phyloP scores from a whole-genome alignment of 2,329 filamentous ascomycete species.

The Cladosporium sp. region DNA sequence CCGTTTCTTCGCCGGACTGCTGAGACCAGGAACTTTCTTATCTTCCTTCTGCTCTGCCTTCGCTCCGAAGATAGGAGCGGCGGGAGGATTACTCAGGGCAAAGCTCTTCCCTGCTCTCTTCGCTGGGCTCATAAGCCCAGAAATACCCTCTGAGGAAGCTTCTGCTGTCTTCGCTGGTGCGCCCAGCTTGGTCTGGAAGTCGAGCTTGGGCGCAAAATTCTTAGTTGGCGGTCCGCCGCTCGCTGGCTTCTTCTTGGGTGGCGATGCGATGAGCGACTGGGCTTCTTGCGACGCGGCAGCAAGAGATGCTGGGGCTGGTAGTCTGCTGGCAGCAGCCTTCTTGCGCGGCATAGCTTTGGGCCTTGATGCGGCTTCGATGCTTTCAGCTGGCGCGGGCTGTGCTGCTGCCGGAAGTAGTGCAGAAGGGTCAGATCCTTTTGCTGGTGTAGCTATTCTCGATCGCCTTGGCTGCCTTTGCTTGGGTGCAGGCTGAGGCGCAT shows the following conservation, averaged over 20 bases:
- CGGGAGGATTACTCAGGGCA: neutral
- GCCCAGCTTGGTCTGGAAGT: constrained; percentile 15
- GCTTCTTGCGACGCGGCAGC: neutral
- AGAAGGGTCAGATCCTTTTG: constrained; percentile 18
- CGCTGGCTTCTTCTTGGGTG: constrained; percentile 24
- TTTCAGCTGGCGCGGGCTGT: neutral
- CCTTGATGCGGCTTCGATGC: neutral
- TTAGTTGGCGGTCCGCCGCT: neutral
- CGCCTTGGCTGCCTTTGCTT: constrained; percentile 18
- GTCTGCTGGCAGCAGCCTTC: constrained; percentile 13
- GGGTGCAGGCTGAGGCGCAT: neutral
- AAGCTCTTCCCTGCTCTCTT: constrained; percentile 6
- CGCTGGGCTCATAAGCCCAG: constrained; percentile 6
- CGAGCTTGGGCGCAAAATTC: constrained; percentile 19
- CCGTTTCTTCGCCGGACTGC: constrained; percentile 25
- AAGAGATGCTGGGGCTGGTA: constrained; percentile 18
- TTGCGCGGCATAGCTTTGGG: constrained; percentile 11
- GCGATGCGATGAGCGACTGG: constrained; percentile 21
- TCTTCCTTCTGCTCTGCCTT: constrained; percentile 8
- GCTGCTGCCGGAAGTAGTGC: neutral
- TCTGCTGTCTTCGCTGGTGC: constrained; percentile 5
- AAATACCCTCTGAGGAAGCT: neutral
- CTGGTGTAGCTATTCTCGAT: constrained; percentile 31
- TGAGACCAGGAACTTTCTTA: constrained; percentile 13
- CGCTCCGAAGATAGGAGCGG: neutral